Conservation (phyloP, 495 filamentous ascomycete species). For the Viridothelium virens region DNA sequence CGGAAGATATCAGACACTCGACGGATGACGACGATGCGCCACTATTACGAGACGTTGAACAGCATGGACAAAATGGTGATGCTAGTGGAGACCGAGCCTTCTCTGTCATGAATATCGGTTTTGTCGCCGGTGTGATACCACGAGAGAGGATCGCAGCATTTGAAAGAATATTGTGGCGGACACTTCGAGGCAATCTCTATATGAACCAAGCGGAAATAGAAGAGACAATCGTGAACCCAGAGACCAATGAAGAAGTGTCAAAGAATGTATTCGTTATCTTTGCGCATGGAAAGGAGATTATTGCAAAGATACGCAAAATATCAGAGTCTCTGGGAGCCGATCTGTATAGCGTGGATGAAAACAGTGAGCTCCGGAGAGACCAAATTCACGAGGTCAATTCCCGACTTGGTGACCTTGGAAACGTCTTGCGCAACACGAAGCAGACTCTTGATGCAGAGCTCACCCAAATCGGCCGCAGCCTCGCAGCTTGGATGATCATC, state of each 20-base stretch:
- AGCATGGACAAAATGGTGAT: constrained; percentile 65
- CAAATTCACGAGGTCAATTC: constrained; percentile 96
- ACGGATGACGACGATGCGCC: constrained; percentile 71
- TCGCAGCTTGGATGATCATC: constrained; percentile 93
- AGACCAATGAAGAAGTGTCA: constrained; percentile 78
- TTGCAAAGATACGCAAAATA: constrained; percentile 97
- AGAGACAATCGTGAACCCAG: constrained; percentile 86
- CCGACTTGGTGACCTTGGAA: constrained; percentile 78
- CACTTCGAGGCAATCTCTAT: constrained; percentile 93
- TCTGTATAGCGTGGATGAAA: constrained; percentile 94
- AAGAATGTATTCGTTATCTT: constrained; percentile 99
- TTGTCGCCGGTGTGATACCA: constrained; percentile 95
- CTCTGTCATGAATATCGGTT: constrained; percentile 97
- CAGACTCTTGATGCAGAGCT: constrained; percentile 88
- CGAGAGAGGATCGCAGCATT: constrained; percentile 89
- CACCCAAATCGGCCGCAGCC: constrained; percentile 77
- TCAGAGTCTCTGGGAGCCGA: constrained; percentile 93
- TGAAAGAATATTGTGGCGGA: constrained; percentile 94
- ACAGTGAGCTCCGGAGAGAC: constrained; percentile 83
- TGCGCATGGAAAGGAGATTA: constrained; percentile 94
- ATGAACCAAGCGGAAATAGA: constrained; percentile 99
- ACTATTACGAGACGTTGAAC: constrained; percentile 56
- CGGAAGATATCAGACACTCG: constrained; percentile 89
- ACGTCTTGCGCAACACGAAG: constrained; percentile 92
- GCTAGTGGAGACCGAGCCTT: constrained; percentile 72